A percentile compares a stretch with the other conserved stretches of the same genome.
Evolutionary conservation across 768 basidiomycete genomes (phyloP).

Genomic region (Mycena galericulata): DNA sequence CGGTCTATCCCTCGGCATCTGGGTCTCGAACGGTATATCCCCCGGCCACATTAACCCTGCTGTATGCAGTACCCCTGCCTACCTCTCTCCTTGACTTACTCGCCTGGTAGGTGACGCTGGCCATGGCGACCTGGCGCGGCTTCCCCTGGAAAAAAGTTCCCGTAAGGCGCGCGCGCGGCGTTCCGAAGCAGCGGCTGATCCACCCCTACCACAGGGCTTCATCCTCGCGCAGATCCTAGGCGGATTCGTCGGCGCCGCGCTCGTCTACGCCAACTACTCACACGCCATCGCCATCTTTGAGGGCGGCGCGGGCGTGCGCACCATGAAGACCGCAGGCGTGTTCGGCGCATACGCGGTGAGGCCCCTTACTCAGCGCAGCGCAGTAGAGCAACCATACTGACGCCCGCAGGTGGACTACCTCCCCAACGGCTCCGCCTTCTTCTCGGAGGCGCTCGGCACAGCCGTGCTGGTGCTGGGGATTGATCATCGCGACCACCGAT

Average conservation of each 20-base stretch:
- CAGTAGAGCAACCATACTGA: no score
- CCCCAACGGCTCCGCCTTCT: constrained; percentile 31
- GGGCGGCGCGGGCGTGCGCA: constrained; percentile 67
- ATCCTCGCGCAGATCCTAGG: constrained; percentile 76
- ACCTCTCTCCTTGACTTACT: background rate
- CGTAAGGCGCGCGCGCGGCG: constrained; percentile 29
- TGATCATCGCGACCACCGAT: constrained; percentile 57
- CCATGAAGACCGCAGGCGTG: constrained; percentile 54
- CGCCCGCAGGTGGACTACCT: constrained; percentile 30
- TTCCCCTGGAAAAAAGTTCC: constrained; percentile 90
- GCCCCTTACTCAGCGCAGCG: no score
- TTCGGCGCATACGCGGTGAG: constrained; percentile 1
- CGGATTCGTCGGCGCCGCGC: constrained; percentile 69
- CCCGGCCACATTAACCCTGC: constrained; percentile 84
- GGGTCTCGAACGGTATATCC: constrained; percentile 74
- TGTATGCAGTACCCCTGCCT: constrained; percentile 48
- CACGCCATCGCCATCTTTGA: constrained; percentile 75
- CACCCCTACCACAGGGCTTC: constrained; percentile 49
- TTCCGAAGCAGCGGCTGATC: no score
- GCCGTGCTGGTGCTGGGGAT: constrained; percentile 60
- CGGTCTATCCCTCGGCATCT: constrained; percentile 75
- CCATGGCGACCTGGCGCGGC: constrained; percentile 73
- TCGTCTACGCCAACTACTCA: constrained; percentile 76
- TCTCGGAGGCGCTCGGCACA: constrained; percentile 58
- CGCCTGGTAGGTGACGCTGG: constrained; percentile 66